Evolutionary conservation across 2,329 filamentous ascomycete genomes (phyloP), one percentile per base, ranked within the genome.

Genomic region (Blumeria graminis): DNA sequence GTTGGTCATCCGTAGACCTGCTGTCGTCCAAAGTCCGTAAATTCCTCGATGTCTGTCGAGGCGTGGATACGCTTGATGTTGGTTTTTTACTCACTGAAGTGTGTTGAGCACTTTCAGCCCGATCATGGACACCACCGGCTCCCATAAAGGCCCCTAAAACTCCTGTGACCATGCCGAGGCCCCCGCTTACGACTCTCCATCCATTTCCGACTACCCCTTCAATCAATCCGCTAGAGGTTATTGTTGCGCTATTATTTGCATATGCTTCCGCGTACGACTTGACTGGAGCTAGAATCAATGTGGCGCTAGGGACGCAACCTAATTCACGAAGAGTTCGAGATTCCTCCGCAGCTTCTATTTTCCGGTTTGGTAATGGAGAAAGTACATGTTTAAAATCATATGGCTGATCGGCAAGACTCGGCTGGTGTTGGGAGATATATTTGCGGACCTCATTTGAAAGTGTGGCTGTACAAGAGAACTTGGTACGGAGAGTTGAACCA

Each of bases 331-430:
- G 73, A 0, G 75, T 73, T 60, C 81, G 72, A 38, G 73, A 74
- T 68, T 95, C 90, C 60, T 95, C 88, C 0, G 77, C 74, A 4
- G 81, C 76, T 36, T 83, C 81, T 57, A 96, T 80, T 9, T 76
- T 78, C 60, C 78, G 79, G 66, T 82, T 92, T 1, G 87, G 86
- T 18, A 80, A 70, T 0, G 89, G 89, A 0, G 84, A 81, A 1
- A 93, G 74, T 38, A 95, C 81, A 52, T 93, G 79, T 65, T 88
- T 87, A 70, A 96, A 89, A 11, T 76, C 83, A 68, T 88, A 96
- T 0, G 87, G 85, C 11, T 73, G 67, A 34, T 74, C 71, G 13
- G 28, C 16, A 16, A 52, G 33, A 18, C 74, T 76, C 46, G 77
- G 76, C 59, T 78, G 72, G 38, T 76, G 72, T 57, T 75, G 71